Percentiles rank a stretch among this genome's conserved stretches.
Conservation (phyloP, 345 rosid species). For the Nasturtium officinale region DNA sequence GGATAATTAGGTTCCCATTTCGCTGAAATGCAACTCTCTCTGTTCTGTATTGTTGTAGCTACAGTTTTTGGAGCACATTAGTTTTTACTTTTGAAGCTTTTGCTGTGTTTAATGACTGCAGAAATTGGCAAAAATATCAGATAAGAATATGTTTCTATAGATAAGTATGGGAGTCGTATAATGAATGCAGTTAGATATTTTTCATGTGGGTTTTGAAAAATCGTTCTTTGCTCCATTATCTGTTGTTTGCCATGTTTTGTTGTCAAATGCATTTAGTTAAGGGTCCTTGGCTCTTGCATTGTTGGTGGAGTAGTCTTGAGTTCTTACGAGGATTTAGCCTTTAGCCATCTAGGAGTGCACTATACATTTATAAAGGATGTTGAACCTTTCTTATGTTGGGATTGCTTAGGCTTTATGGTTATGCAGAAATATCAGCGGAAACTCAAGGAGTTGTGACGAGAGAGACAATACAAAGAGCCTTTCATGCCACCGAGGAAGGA, state of each 20-base stretch:
- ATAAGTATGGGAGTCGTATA: not conserved
- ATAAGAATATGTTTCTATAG: not conserved
- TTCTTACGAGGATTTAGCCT: not conserved
- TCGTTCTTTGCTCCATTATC: not conserved
- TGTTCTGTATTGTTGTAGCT: constrained; percentile 25
- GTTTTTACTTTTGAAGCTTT: constrained; percentile 7
- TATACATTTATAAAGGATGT: constrained; percentile 32
- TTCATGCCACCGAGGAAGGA: constrained; percentile 75
- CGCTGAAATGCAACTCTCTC: not conserved
- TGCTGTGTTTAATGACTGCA: constrained; percentile 1
- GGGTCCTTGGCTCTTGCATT: constrained; percentile 16
- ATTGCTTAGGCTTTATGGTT: constrained; percentile 77
- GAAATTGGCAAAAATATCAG: not conserved
- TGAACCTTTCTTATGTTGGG: constrained; percentile 62
- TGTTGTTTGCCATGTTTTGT: not conserved
- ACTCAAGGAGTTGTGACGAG: constrained; percentile 64
- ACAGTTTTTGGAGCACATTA: constrained; percentile 18
- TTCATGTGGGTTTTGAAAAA: constrained; percentile 1
- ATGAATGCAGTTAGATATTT: not conserved
- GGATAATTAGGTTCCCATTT: constrained; percentile 19
- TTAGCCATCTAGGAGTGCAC: constrained; percentile 7
- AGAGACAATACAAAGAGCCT: constrained; percentile 75
- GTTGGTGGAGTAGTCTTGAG: constrained; percentile 3
- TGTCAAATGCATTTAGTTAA: not conserved
- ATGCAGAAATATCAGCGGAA: constrained; percentile 82